Evolutionary conservation across 2,329 filamentous ascomycete genomes (phyloP).

Genomic region (Pseudogymnoascus pannorum): DNA sequence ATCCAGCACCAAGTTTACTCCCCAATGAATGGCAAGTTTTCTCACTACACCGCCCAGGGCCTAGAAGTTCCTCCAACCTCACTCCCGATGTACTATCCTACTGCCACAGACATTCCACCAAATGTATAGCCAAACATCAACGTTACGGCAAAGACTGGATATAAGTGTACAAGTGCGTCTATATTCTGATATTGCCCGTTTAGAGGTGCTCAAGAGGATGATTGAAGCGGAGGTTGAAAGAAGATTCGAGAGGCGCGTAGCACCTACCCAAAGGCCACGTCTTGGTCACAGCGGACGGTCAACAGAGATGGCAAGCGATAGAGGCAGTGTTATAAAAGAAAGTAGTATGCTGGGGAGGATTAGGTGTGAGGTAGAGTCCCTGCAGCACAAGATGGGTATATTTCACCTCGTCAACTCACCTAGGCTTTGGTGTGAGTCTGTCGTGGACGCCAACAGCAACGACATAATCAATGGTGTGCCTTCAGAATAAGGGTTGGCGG

Average conservation of each 20-base stretch:
- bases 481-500: neutral
- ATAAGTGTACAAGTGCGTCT: neutral
- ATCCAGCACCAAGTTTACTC: neutral
- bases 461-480: too few species aligned
- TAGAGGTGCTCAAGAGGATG: neutral
- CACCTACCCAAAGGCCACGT: neutral
- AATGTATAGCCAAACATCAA: neutral
- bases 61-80: neutral
- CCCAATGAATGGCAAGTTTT: neutral
- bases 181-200: neutral
- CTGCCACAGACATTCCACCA: neutral
- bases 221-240: neutral
- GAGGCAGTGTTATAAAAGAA: neutral
- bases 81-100: neutral
- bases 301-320: neutral
- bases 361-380: neutral
- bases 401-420: neutral
- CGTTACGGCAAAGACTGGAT: neutral
- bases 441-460: neutral
- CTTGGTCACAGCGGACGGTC: neutral
- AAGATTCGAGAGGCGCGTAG: neutral
- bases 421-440: neutral
- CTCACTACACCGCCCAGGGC: neutral
- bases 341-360: neutral
- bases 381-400: neutral